Conservation (phyloP, 2,329 filamentous ascomycete genomes). For the Xylariales sp. region DNA sequence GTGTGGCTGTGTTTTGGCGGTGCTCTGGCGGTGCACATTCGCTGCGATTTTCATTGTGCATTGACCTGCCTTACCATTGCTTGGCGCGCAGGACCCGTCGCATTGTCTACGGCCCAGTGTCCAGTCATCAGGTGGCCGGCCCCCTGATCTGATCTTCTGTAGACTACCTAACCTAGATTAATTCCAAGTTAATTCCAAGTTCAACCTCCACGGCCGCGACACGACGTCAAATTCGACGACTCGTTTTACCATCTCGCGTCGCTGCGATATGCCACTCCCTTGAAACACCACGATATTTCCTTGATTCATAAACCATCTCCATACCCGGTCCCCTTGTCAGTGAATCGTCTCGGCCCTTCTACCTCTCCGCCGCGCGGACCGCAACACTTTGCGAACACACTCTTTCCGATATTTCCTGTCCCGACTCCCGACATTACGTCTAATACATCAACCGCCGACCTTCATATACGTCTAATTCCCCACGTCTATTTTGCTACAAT, state of each 20-base stretch:
- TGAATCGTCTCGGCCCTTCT: constrained; percentile 1
- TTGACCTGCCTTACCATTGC: background rate
- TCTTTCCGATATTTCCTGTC: constrained; percentile 18
- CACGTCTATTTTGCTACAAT: background rate
- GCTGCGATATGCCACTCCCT: constrained; percentile 37
- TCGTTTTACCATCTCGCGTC: constrained; percentile 26
- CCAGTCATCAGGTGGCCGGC: constrained; percentile 3
- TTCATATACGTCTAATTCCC: constrained; percentile 13
- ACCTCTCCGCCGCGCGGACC: constrained; percentile 27
- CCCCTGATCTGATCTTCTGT: constrained; percentile 18
- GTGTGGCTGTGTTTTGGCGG: too few relatives aligned
- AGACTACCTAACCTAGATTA: background rate
- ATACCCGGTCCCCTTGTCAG: background rate
- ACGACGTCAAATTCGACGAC: constrained; percentile 26
- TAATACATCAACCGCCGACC: constrained; percentile 6
- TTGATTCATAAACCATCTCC: constrained; percentile 21
- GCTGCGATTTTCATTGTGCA: too few relatives aligned
- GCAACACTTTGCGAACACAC: constrained; percentile 19
- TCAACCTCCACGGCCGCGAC: constrained; percentile 21
- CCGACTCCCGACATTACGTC: background rate
- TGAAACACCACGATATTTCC: constrained; percentile 26
- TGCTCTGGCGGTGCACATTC: too few relatives aligned
- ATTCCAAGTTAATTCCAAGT: constrained; percentile 30
- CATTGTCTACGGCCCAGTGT: background rate
- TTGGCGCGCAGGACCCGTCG: constrained; percentile 2